Percentiles rank a stretch among this genome's conserved stretches.
phyloP scores from a whole-genome alignment of 2,329 filamentous ascomycete genomes.

The Pseudogymnoascus sp. region DNA sequence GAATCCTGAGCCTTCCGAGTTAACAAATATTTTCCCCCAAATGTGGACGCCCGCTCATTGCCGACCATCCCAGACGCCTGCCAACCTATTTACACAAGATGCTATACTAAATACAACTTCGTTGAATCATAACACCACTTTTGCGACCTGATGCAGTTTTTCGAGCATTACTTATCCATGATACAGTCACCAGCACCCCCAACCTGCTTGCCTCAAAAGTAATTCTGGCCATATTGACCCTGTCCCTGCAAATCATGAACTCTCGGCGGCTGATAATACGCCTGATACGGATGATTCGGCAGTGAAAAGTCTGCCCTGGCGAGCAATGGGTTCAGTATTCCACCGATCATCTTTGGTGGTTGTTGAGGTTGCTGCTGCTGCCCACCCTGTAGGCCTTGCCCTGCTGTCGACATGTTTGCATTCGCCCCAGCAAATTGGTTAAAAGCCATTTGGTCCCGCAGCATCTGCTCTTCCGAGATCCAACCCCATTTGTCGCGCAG shows the following conservation, averaged over 20 bases:
- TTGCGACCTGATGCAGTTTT: not conserved
- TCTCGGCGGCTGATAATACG: slow-evolving; percentile 70
- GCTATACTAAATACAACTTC: slow-evolving; percentile 6
- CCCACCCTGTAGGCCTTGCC: slow-evolving; percentile 19
- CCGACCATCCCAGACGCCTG: slow-evolving; percentile 1
- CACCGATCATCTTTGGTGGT: slow-evolving; percentile 35
- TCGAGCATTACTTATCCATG: not conserved
- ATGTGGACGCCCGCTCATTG: slow-evolving; percentile 1
- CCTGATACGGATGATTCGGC: slow-evolving; percentile 75
- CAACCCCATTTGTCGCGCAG: slow-evolving; percentile 75
- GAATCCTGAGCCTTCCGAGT: not conserved
- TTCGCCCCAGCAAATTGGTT: slow-evolving; percentile 16
- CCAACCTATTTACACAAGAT: slow-evolving; percentile 10
- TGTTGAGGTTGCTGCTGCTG: slow-evolving; percentile 23
- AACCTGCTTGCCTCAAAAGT: not conserved
- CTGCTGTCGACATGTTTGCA: slow-evolving; percentile 15
- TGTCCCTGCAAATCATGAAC: slow-evolving; percentile 29
- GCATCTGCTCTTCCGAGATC: slow-evolving; percentile 35
- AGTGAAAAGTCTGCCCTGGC: slow-evolving; percentile 68
- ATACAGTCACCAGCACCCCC: not conserved
- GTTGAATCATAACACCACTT: not conserved
- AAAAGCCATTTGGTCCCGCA: slow-evolving; percentile 11
- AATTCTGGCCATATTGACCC: slow-evolving; percentile 24
- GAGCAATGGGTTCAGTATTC: slow-evolving; percentile 64
- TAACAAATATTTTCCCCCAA: not conserved